phyloP scores from a whole-genome alignment of 2,329 filamentous ascomycete species.

The Aureobasidium zeae region DNA sequence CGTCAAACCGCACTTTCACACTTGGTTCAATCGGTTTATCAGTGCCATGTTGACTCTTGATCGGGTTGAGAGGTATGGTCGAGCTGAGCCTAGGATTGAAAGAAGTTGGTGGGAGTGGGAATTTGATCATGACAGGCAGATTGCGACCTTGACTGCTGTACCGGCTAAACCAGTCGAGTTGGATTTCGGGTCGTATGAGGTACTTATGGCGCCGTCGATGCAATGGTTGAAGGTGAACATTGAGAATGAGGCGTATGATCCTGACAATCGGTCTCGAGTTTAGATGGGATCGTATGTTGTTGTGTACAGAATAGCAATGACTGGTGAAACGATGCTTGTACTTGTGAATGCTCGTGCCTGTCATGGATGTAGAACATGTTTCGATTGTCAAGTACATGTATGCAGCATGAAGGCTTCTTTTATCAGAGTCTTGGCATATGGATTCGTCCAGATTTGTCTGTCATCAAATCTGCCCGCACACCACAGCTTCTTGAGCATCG shows the following conservation, averaged over 20 bases:
- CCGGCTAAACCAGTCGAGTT: constrained; percentile 24
- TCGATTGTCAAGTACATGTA: too few species aligned
- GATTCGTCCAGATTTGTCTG: too few species aligned
- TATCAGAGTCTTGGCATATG: too few species aligned
- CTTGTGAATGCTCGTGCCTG: too few species aligned
- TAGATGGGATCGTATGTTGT: too few species aligned
- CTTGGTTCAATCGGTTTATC: constrained; percentile 32
- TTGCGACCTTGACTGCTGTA: constrained; percentile 26
- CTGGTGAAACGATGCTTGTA: too few species aligned
- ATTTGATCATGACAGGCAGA: constrained; percentile 25
- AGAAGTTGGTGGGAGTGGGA: constrained; percentile 34
- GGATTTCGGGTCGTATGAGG: constrained; percentile 32
- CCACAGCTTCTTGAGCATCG: too few species aligned
- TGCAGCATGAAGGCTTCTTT: too few species aligned
- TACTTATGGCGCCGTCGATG: constrained; percentile 30
- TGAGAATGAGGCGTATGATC: constrained; percentile 31
- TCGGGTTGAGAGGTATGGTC: constrained; percentile 33
- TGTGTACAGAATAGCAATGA: too few species aligned
- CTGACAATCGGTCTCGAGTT: too few species aligned
- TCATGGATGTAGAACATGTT: too few species aligned
- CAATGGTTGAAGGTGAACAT: constrained; percentile 29
- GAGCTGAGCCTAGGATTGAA: constrained; percentile 25
- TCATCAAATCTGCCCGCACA: too few species aligned
- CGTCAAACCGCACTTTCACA: constrained; percentile 31
- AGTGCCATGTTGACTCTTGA: constrained; percentile 34